Conservation (phyloP, 164 flowering plant genomes). For the Kalanchoe fedtschenkoi region DNA sequence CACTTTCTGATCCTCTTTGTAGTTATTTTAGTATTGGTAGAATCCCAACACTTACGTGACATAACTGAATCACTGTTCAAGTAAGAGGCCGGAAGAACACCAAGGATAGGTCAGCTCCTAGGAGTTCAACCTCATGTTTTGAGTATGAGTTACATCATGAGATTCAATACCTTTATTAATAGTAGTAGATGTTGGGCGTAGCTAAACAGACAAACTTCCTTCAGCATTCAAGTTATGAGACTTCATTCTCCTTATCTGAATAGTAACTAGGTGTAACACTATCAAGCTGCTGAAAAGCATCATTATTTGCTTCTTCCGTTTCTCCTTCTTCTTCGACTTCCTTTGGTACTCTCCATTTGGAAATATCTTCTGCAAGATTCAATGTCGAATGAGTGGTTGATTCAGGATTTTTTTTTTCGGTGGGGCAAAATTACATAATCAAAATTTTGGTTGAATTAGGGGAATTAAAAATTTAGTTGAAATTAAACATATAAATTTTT, state of each 20-base stretch:
- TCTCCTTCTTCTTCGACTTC: neutral
- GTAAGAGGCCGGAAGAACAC: constrained; percentile 61
- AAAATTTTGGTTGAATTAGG: no score
- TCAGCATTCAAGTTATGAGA: constrained; percentile 26
- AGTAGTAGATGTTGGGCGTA: constrained; percentile 28
- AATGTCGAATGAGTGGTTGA: no score
- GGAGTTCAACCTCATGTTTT: constrained; percentile 20
- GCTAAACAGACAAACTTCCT: constrained; percentile 51
- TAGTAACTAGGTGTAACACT: constrained; percentile 10
- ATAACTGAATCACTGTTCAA: constrained; percentile 49
- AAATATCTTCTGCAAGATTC: constrained; percentile 38
- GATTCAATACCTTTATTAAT: constrained; percentile 14
- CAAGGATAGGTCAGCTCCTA: constrained; percentile 74
- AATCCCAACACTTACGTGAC: constrained; percentile 74
- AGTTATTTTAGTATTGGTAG: constrained; percentile 87
- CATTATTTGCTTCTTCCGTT: neutral
- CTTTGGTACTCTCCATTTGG: constrained; percentile 32
- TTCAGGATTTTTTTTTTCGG: no score
- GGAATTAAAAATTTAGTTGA: no score
- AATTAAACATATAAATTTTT: no score
- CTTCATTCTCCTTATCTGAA: constrained; percentile 11
- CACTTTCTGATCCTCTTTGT: constrained; percentile 98
- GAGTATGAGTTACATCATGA: constrained; percentile 9
- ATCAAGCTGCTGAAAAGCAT: constrained; percentile 12
- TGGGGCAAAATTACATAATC: no score